Conservation (phyloP, 2,329 filamentous ascomycete species). For the Camillea tinctor region DNA sequence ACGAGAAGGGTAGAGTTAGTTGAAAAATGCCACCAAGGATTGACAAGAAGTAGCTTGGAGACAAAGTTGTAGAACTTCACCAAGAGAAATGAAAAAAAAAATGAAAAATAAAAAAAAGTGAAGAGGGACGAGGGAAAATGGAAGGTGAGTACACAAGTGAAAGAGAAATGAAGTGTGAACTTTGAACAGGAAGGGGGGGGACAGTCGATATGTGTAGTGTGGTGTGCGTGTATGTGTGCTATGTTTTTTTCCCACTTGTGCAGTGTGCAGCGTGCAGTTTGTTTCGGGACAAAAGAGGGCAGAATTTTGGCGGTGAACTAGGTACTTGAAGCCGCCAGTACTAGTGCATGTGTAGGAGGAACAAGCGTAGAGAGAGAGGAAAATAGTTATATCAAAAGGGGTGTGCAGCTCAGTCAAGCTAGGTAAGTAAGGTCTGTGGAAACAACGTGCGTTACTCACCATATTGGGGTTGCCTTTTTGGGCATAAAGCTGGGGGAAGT, state of each 20-base stretch:
- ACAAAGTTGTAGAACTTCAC: neutral
- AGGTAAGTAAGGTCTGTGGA: neutral
- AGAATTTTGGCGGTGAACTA: neutral
- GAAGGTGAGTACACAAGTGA: neutral
- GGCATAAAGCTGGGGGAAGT: slow-evolving; percentile 80
- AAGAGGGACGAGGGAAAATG: too few relatives aligned
- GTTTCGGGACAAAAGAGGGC: neutral
- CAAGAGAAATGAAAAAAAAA: neutral
- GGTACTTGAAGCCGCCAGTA: neutral
- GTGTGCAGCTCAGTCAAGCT: neutral
- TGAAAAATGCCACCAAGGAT: slow-evolving; percentile 3
- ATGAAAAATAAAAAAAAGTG: neutral
- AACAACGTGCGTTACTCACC: slow-evolving; percentile 39
- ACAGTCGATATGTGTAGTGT: neutral
- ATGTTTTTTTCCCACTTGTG: neutral
- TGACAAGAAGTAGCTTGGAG: slow-evolving; percentile 7
- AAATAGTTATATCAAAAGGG: neutral
- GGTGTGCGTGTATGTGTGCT: neutral
- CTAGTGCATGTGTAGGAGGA: neutral
- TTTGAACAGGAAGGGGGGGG: neutral
- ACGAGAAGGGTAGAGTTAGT: slow-evolving; percentile 30
- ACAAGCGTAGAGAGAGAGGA: neutral
- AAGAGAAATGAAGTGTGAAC: neutral
- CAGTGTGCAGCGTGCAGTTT: neutral
- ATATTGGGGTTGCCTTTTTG: slow-evolving; percentile 49